Percentiles rank a stretch among this genome's conserved stretches.
Evolutionary conservation across 1,284 basidiomycete species (phyloP).

Genomic region (Cystobasidium sp.): DNA sequence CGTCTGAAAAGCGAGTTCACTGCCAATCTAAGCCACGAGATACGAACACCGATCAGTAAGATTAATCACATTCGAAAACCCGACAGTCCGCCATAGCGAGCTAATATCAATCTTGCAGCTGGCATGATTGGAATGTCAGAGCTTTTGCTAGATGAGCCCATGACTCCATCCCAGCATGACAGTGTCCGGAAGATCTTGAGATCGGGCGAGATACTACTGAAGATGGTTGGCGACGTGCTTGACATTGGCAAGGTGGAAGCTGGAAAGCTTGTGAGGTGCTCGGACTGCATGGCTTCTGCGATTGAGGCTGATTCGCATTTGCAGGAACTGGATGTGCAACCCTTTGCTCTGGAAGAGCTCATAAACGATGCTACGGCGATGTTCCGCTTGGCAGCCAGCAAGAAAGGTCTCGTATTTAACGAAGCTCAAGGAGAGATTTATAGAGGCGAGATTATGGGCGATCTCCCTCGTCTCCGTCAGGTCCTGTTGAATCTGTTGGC

Average conservation of each 20-base stretch:
- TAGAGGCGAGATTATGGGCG: slow-evolving; percentile 48
- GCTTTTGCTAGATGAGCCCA: slow-evolving; percentile 48
- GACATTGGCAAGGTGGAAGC: slow-evolving; percentile 58
- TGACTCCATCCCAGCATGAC: slow-evolving; percentile 32
- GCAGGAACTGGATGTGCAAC: slow-evolving; percentile 54
- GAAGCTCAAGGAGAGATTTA: slow-evolving; percentile 50
- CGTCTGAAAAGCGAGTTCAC: slow-evolving; percentile 57
- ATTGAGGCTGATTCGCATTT: background rate
- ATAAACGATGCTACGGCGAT: slow-evolving; percentile 54
- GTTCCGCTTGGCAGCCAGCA: slow-evolving; percentile 55
- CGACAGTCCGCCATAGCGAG: background rate
- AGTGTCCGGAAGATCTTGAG: slow-evolving; percentile 48
- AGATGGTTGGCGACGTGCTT: slow-evolving; percentile 50
- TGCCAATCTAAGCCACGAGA: slow-evolving; percentile 47
- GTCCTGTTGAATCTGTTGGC: slow-evolving; percentile 49
- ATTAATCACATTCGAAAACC: background rate
- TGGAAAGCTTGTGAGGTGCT: slow-evolving; percentile 53
- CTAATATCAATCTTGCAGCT: slow-evolving; percentile 13
- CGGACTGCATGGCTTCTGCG: background rate
- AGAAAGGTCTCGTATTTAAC: slow-evolving; percentile 56
- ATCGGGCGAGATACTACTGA: slow-evolving; percentile 49
- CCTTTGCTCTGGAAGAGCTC: slow-evolving; percentile 56
- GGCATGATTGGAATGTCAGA: slow-evolving; percentile 50
- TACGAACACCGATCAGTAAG: slow-evolving; percentile 42
- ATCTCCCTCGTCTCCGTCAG: slow-evolving; percentile 51